phyloP scores from a whole-genome alignment of 495 filamentous ascomycete species.

The Eremomyces bilateralis region DNA sequence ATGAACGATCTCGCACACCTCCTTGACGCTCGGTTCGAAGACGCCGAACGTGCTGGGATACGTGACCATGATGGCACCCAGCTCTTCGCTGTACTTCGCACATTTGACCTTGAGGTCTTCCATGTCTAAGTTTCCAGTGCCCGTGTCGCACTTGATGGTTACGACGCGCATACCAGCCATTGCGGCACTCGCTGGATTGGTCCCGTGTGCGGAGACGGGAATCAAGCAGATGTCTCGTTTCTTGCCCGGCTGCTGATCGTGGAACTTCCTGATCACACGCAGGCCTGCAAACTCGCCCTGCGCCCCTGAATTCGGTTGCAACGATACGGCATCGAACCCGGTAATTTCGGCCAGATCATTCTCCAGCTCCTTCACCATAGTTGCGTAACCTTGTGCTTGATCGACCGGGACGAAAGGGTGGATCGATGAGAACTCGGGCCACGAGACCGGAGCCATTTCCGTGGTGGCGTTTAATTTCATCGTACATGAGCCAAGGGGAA shows the following conservation, averaged over 20 bases:
- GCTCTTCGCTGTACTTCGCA: conserved; percentile 61
- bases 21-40: conserved; percentile 79
- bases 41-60: conserved; percentile 96
- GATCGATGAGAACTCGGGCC: conserved; percentile 64
- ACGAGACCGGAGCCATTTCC: conserved; percentile 80
- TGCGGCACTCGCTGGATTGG: conserved; percentile 87
- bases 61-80: conserved; percentile 95
- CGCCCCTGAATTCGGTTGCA: conserved; percentile 93
- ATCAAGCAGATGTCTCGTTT: conserved; percentile 91
- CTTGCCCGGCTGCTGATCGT: conserved; percentile 35
- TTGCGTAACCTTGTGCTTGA: conserved; percentile 44
- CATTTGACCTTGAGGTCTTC: conserved; percentile 71
- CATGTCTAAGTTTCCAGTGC: conserved; percentile 79
- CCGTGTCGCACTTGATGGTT: conserved; percentile 73
- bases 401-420: conserved; percentile 58
- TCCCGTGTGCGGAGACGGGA: conserved; percentile 90
- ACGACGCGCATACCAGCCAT: conserved; percentile 98
- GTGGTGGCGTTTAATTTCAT: conserved; percentile 98
- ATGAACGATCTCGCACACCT: conserved; percentile 73
- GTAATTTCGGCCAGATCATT: conserved; percentile 68
- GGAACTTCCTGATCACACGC: conserved; percentile 77
- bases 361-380: conserved; percentile 50
- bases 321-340: conserved; percentile 70
- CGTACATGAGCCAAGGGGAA: conserved; percentile 94
- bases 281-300: conserved; percentile 93